These are phyloP conservation scores for Candida maris DNA, from an alignment of 805 yeast species.

Conservation along the genomic window DNA sequence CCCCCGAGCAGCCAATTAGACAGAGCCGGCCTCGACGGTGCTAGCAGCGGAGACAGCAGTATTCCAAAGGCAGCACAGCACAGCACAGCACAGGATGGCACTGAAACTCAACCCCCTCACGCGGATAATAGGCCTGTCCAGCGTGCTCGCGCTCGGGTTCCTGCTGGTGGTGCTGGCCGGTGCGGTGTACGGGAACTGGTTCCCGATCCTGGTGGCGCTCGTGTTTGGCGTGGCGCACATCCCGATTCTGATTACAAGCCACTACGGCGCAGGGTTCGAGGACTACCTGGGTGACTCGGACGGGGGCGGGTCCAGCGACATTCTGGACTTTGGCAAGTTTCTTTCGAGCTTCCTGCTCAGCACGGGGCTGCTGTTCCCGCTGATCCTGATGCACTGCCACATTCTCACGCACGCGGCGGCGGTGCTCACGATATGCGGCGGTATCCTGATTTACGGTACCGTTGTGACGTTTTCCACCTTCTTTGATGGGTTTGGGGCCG, in stretches of 20 bases:
- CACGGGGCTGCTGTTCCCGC: constrained; percentile 72
- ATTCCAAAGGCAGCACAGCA: not conserved
- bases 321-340: constrained; percentile 78
- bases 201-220: constrained; percentile 69
- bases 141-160: constrained; percentile 84
- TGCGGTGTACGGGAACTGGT: constrained; percentile 86
- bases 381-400: constrained; percentile 71
- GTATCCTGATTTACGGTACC: constrained; percentile 76
- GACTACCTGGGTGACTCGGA: constrained; percentile 62
- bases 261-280: constrained; percentile 39
- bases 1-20: no score
- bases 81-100: constrained; percentile 18
- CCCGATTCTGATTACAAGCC: constrained; percentile 59
- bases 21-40: no score
- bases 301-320: constrained; percentile 33
- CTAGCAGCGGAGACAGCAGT: no score
- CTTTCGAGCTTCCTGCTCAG: constrained; percentile 72
- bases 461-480: constrained; percentile 79
- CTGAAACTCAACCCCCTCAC: constrained; percentile 57
- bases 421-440: constrained; percentile 77
- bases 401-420: constrained; percentile 69
- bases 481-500: constrained; percentile 55
- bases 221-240: constrained; percentile 67
- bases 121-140: constrained; percentile 70
- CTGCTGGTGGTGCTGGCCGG: constrained; percentile 84